These are phyloP conservation scores for Lachancea meyersii DNA, from an alignment of 805 yeast species.

Conservation along the genomic window DNA sequence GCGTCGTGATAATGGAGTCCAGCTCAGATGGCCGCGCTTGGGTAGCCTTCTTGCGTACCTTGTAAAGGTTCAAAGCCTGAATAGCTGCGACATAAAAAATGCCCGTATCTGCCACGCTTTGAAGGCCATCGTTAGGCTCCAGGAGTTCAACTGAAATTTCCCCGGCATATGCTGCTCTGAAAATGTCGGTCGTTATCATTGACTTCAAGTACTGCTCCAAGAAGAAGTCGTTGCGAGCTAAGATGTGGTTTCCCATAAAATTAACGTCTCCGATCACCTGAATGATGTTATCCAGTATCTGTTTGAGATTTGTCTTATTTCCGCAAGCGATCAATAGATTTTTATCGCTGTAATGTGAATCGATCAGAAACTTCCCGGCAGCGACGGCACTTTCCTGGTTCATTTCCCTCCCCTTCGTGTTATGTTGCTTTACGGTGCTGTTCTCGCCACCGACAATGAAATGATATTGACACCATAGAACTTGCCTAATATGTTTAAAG, in stretches of 20 bases:
- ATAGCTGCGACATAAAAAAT: constrained; percentile 40
- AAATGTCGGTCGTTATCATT: constrained; percentile 38
- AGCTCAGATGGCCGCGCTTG: constrained; percentile 80
- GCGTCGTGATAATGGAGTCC: constrained; percentile 61
- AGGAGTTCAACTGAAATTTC: constrained; percentile 28
- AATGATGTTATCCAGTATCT: constrained; percentile 61
- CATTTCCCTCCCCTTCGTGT: constrained; percentile 38
- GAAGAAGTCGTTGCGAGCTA: constrained; percentile 42
- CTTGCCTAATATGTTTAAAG: constrained; percentile 68
- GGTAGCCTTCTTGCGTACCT: constrained; percentile 62
- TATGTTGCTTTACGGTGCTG: constrained; percentile 64
- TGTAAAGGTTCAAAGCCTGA: constrained; percentile 33
- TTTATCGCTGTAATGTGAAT: constrained; percentile 38
- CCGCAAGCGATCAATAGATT: constrained; percentile 56
- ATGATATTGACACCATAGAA: constrained; percentile 73
- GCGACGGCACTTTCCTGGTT: constrained; percentile 27
- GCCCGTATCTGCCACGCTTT: constrained; percentile 60
- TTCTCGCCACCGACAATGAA: constrained; percentile 52
- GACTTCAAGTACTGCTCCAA: constrained; percentile 46
- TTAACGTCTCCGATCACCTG: constrained; percentile 66
- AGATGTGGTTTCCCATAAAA: constrained; percentile 35
- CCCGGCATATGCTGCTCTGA: constrained; percentile 52
- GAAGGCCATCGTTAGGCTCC: constrained; percentile 31
- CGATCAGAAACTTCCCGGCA: constrained; percentile 31
- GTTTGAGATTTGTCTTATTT: constrained; percentile 60